Percentiles rank a stretch among this genome's conserved stretches.
These are phyloP conservation scores for Picochlorum sp. DNA, from an alignment of 139 green algal genomes.

Conservation along the genomic window DNA sequence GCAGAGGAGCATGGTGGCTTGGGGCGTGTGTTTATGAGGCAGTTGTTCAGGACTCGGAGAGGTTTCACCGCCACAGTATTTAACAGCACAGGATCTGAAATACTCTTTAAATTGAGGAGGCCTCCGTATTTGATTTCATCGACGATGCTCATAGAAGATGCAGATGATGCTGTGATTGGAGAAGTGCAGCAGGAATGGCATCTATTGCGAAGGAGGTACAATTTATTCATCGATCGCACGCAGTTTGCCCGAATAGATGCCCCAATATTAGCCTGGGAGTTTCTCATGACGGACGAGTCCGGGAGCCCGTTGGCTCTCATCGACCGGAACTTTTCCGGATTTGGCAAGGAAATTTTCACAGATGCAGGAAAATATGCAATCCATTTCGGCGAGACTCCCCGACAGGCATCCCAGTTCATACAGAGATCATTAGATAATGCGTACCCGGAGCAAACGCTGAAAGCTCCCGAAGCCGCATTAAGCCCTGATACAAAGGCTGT, in stretches of 20 bases:
- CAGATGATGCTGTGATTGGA: slow-evolving; percentile 38
- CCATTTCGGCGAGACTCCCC: slow-evolving; percentile 61
- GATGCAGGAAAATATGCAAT: slow-evolving; percentile 78
- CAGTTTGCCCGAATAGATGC: slow-evolving; percentile 67
- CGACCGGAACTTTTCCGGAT: slow-evolving; percentile 70
- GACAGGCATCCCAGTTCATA: slow-evolving; percentile 37
- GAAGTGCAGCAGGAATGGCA: slow-evolving; percentile 80
- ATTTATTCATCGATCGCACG: slow-evolving; percentile 45
- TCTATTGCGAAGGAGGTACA: slow-evolving; percentile 63
- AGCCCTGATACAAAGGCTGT: slow-evolving; percentile 39
- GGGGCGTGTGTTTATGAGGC: slow-evolving; percentile 57
- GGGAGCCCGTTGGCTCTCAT: slow-evolving; percentile 72
- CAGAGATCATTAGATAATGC: slow-evolving; percentile 16
- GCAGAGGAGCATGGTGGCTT: slow-evolving; percentile 60
- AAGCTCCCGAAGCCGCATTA: slow-evolving; percentile 40
- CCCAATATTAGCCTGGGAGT: slow-evolving; percentile 81
- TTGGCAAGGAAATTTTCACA: slow-evolving; percentile 47
- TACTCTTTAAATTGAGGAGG: slow-evolving; percentile 66
- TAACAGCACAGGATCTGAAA: slow-evolving; percentile 34
- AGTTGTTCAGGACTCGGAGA: slow-evolving; percentile 63
- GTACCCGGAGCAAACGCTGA: slow-evolving; percentile 34
- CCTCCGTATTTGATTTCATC: slow-evolving; percentile 73
- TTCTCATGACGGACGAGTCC: slow-evolving; percentile 62
- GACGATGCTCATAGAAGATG: slow-evolving; percentile 44
- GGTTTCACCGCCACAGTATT: slow-evolving; percentile 61